Percentiles rank a stretch among this genome's conserved stretches.
These are phyloP conservation scores for Erodium moschatum DNA, from an alignment of 441 rosid species.

Conservation along the genomic window DNA sequence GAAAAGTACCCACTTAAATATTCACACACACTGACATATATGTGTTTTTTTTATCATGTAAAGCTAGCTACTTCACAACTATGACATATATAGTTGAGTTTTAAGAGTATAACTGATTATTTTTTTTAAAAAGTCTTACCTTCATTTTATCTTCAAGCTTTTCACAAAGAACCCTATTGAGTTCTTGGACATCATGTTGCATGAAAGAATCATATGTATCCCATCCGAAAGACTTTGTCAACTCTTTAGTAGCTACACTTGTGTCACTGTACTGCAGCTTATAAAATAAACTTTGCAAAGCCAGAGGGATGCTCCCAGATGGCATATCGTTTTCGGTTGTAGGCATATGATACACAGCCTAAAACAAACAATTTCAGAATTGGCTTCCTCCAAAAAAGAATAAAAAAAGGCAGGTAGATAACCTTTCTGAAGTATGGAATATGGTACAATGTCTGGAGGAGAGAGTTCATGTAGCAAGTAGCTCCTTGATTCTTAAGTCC, in stretches of 20 bases:
- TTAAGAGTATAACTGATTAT: neutral
- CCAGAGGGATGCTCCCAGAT: conserved; percentile 66
- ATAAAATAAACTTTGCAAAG: conserved; percentile 67
- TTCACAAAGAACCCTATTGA: conserved; percentile 64
- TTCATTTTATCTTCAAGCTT: conserved; percentile 76
- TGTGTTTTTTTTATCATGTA: neutral
- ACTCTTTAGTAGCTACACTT: conserved; percentile 67
- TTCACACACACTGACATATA: neutral
- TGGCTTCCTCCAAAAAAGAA: conserved; percentile 14
- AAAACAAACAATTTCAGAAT: conserved; percentile 21
- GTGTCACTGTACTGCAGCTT: conserved; percentile 66
- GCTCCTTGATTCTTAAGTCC: conserved; percentile 81
- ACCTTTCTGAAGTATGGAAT: conserved; percentile 73
- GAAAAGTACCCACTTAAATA: neutral
- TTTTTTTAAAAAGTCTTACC: conserved; percentile 24
- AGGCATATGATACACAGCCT: conserved; percentile 83
- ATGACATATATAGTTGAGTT: neutral
- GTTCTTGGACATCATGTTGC: conserved; percentile 85
- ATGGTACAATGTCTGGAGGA: conserved; percentile 65
- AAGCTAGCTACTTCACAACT: neutral
- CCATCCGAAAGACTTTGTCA: conserved; percentile 79
- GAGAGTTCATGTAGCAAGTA: conserved; percentile 75
- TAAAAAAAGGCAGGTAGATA: conserved; percentile 12
- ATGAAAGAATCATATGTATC: conserved; percentile 67
- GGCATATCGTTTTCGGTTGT: conserved; percentile 67